Conservation (phyloP, 257 asterid genomes). For the Nicotiana sylvestris region DNA sequence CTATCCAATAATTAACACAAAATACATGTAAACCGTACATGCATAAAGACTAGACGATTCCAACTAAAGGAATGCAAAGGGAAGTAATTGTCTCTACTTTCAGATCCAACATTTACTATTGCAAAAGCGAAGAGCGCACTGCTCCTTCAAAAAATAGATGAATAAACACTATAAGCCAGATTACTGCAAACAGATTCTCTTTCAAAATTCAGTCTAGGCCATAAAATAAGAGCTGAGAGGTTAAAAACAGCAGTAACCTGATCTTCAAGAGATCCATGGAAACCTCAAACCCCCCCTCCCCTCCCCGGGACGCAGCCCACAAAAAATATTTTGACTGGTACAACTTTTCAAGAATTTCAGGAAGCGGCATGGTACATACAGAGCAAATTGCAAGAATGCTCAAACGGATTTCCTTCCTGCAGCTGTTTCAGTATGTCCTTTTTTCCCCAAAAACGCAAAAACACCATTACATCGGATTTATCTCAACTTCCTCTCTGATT, state of each 20-base stretch:
- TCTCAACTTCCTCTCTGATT: neutral
- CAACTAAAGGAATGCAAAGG: neutral
- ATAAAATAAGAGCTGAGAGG: neutral
- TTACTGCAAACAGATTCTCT: neutral
- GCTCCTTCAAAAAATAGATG: neutral
- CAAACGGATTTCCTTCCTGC: neutral
- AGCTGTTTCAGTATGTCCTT: neutral
- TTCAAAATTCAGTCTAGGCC: neutral
- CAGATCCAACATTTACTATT: neutral
- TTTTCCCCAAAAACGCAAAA: neutral
- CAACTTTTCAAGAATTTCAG: constrained; percentile 4
- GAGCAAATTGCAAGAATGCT: neutral
- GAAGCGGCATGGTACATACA: neutral
- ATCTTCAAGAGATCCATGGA: neutral
- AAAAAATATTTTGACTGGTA: neutral
- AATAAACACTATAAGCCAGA: neutral
- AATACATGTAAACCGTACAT: too few species aligned
- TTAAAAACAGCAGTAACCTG: neutral
- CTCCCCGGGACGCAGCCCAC: neutral
- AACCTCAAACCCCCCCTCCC: neutral
- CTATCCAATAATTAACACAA: too few species aligned
- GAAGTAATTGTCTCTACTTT: neutral
- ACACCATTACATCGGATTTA: neutral
- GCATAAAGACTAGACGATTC: neutral
- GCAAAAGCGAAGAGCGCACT: neutral